phyloP scores from a whole-genome alignment of 768 basidiomycete genomes.

The Chalciporus pseudorubinellus region DNA sequence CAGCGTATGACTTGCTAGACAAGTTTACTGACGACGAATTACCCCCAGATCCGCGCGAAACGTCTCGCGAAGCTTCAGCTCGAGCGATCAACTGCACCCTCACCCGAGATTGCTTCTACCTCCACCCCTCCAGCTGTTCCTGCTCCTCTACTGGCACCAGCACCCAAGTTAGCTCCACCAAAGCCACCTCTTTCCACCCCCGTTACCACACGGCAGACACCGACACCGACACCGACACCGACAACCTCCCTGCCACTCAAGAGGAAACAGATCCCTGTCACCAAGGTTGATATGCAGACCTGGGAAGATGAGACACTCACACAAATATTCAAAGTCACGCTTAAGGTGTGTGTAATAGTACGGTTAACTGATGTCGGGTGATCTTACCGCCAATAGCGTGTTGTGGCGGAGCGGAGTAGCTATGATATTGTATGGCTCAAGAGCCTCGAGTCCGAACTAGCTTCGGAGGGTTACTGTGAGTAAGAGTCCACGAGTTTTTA shows the following conservation, averaged over 20 bases:
- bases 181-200: conserved; percentile 26
- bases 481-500: background rate
- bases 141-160: conserved; percentile 28
- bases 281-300: conserved; percentile 50
- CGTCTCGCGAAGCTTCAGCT: conserved; percentile 82
- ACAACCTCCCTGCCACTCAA: conserved; percentile 39
- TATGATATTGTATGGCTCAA: conserved; percentile 86
- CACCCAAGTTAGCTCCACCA: conserved; percentile 37
- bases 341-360: conserved; percentile 55
- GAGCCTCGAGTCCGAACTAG: conserved; percentile 63
- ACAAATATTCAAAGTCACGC: conserved; percentile 71
- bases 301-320: conserved; percentile 79
- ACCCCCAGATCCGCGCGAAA: conserved; percentile 80
- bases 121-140: conserved; percentile 21
- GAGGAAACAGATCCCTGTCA: conserved; percentile 43
- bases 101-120: conserved; percentile 21
- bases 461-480: conserved; percentile 52
- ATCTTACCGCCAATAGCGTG: conserved; percentile 41
- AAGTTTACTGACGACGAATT: background rate
- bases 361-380: background rate
- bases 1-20: background rate
- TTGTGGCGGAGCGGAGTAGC: conserved; percentile 54
- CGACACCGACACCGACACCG: conserved; percentile 29
- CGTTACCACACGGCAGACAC: conserved; percentile 28
- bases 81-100: conserved; percentile 37